These are phyloP conservation scores for Cutaneotrichosporon curvatum DNA, from an alignment of 1,284 basidiomycete species.

Conservation along the genomic window DNA sequence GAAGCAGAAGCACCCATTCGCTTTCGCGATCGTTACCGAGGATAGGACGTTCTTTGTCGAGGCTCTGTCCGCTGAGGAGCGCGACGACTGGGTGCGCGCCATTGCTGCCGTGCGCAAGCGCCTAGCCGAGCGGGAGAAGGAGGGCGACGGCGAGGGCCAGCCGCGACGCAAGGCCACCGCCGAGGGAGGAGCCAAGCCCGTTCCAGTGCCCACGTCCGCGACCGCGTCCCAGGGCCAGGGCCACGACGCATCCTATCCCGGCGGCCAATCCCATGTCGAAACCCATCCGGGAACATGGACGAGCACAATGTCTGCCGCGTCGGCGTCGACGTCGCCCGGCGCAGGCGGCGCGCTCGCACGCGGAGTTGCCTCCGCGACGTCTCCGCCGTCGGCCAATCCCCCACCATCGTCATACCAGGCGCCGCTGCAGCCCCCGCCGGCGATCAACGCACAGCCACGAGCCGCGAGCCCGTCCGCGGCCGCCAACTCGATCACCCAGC, in stretches of 20 bases:
- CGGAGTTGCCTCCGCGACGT: not conserved
- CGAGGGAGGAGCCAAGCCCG: not conserved
- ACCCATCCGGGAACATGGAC: slow-evolving; percentile 26
- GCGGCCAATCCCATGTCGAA: slow-evolving; percentile 10
- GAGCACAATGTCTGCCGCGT: slow-evolving; percentile 11
- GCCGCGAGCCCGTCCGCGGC: not conserved
- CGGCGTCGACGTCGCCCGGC: not conserved
- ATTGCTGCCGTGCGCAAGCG: slow-evolving; percentile 70
- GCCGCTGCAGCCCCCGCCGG: not conserved
- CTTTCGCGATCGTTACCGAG: slow-evolving; percentile 88
- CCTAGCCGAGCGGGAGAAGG: slow-evolving; percentile 49
- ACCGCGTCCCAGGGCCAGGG: too few species aligned
- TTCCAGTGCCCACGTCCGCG: not conserved
- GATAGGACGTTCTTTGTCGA: slow-evolving; percentile 89
- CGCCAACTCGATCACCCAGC: not conserved
- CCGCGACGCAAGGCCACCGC: not conserved
- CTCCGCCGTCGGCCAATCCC: too few species aligned
- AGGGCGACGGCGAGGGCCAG: slow-evolving; percentile 3
- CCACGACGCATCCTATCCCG: too few species aligned
- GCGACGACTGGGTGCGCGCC: slow-evolving; percentile 74
- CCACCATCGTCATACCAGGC: not conserved
- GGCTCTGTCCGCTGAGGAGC: slow-evolving; percentile 63
- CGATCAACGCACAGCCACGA: not conserved
- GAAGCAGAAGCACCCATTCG: slow-evolving; percentile 81
- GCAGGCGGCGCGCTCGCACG: not conserved